phyloP scores from a whole-genome alignment of 441 rosid genomes.

The Pelargonium cotyledonis region DNA sequence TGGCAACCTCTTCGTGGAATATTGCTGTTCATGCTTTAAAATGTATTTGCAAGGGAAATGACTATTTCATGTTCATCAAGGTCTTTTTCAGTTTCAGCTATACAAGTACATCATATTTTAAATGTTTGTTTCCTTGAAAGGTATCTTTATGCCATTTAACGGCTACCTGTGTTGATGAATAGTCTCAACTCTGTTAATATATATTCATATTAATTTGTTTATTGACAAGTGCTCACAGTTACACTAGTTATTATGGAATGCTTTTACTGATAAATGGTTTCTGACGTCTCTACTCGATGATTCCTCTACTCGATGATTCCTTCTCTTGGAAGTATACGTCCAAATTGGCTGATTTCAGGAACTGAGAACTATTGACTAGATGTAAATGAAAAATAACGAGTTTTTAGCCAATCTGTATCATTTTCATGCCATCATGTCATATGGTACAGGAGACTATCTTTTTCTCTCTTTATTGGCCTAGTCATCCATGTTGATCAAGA shows the following conservation, averaged over 20 bases:
- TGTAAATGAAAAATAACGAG: background rate
- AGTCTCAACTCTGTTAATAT: background rate
- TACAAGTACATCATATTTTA: background rate
- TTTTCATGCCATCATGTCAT: background rate
- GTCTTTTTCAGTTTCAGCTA: constrained; percentile 29
- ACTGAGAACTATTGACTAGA: too few species aligned
- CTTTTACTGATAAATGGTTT: background rate
- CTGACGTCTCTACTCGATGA: too few species aligned
- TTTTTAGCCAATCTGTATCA: background rate
- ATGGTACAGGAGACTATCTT: background rate
- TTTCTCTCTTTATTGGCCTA: background rate
- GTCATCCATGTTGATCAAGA: background rate
- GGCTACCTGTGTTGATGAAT: background rate
- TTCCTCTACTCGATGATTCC: background rate
- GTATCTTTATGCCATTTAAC: background rate
- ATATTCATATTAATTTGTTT: background rate
- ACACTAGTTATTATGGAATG: background rate
- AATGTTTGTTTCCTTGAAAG: background rate
- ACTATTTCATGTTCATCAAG: constrained; percentile 72
- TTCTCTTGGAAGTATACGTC: background rate
- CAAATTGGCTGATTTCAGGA: background rate
- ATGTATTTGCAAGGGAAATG: constrained; percentile 71
- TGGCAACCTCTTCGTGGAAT: constrained; percentile 67
- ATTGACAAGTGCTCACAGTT: background rate
- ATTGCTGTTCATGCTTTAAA: constrained; percentile 37